Evolutionary conservation across 2,329 filamentous ascomycete species (phyloP), one percentile per base, ranked within the genome.

Genomic region (Macrophomina pseudophaseolina): DNA sequence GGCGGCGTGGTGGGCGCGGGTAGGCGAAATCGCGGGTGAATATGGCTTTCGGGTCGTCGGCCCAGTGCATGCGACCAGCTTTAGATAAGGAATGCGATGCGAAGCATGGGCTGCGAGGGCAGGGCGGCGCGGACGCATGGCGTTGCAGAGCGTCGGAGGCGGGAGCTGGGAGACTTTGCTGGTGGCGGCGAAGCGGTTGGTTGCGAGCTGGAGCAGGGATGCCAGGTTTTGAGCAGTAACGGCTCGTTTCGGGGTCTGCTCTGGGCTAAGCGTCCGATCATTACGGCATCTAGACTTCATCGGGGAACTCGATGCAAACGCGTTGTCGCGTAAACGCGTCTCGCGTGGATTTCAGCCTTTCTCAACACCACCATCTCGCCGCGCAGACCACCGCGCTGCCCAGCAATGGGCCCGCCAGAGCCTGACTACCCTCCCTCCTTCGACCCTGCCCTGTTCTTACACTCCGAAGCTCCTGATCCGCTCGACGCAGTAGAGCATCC

Each of bases 381-480:
- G 82, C 86, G 44, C 84, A 86, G 69, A 84, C 84, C 3, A 86
- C 84, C 9, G 86, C 80, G 62, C 82, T 82, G 1, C 86, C 86
- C 75, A 80, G 42, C 63, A 65, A 65, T 65, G 63, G 42, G 32
- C 53, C 53, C 18, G 30, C 48, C 63, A 32, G 63, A 65, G 28
- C 63, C 33, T 46, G 64, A 66, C 5, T 14, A 54, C 6, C 79
- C 81, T 3, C 80, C 82, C 4, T 84, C 83, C 5, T 85, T 85
- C 66, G 84, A 86, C 68, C 83, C 83, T 51, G 82, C 82, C 49
- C 68, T 85, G 35, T 75, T 83, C 68, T 76, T 84, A 30, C 79
- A 83, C 69, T 85, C 83, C 64, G 82, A 85, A 73, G 69, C 68
- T n/a, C 69, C 63, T 23, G 66, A 62, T 32, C 66, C 51, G n/a